Conservation (phyloP, 306 rosid species). For the Aeschynomene evenia region DNA sequence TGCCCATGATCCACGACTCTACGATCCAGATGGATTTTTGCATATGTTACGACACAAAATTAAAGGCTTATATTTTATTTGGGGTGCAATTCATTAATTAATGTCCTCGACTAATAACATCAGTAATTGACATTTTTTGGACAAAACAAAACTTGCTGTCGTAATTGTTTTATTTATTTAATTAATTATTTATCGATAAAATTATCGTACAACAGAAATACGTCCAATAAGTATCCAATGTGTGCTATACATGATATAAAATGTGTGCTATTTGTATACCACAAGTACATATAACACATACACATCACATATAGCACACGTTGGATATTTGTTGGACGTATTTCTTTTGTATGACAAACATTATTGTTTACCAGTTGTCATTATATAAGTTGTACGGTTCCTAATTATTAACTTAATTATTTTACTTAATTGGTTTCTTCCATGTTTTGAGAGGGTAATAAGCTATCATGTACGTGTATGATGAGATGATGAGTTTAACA, state of each 20-base stretch:
- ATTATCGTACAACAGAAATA: too few species aligned
- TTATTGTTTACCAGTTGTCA: conserved; percentile 29
- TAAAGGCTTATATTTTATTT: background rate
- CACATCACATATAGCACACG: too few species aligned
- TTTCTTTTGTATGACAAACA: too few species aligned
- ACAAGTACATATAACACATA: too few species aligned
- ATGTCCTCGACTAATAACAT: background rate
- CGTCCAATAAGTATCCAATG: too few species aligned
- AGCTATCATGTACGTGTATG: too few species aligned
- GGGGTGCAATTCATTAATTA: background rate
- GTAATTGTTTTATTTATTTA: background rate
- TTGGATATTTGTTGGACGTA: too few species aligned
- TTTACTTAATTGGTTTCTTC: conserved; percentile 17
- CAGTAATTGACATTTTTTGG: background rate
- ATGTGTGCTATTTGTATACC: too few species aligned
- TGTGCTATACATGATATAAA: too few species aligned
- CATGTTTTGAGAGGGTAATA: background rate
- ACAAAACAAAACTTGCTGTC: background rate
- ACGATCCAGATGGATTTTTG: background rate
- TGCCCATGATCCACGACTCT: conserved; percentile 9
- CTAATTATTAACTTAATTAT: background rate
- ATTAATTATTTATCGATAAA: too few species aligned
- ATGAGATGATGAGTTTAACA: background rate
- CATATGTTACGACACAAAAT: background rate
- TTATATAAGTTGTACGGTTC: background rate